Conservation (phyloP, 2,329 filamentous ascomycete species). For the Fusarium lyarnte region DNA sequence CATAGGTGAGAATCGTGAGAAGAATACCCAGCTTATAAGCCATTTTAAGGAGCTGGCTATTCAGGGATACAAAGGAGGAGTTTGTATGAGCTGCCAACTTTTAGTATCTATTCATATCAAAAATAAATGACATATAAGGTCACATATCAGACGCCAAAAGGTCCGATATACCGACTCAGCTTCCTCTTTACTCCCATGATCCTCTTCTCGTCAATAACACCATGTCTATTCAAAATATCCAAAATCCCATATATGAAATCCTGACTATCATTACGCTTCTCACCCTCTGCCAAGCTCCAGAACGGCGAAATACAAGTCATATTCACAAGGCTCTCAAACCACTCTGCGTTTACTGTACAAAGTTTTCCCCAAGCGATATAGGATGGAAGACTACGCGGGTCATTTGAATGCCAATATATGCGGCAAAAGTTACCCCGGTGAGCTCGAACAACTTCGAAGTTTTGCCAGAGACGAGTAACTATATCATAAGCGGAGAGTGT, state of each 20-base stretch:
- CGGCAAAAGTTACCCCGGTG: neutral
- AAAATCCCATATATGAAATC: neutral
- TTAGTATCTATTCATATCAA: neutral
- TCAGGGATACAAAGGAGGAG: constrained; percentile 8
- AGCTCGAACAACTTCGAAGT: neutral
- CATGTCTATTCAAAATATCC: neutral
- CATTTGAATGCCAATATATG: neutral
- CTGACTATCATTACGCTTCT: neutral
- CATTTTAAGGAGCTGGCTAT: constrained; percentile 55
- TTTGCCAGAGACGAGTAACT: neutral
- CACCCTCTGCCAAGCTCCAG: neutral
- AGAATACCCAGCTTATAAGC: constrained; percentile 63
- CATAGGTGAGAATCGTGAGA: constrained; percentile 44
- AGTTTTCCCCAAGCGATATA: neutral
- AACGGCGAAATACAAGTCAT: neutral
- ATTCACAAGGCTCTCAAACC: neutral
- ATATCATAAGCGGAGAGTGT: neutral
- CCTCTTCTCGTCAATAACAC: neutral
- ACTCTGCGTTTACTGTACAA: neutral
- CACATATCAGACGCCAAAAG: neutral
- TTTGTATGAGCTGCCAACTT: neutral
- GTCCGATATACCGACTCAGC: neutral
- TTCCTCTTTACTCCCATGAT: neutral
- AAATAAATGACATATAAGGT: neutral
- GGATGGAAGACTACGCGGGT: neutral